Evolutionary conservation across 768 basidiomycete species (phyloP), one percentile per base, ranked within the genome.

Genomic region (Tulasnella sp.): DNA sequence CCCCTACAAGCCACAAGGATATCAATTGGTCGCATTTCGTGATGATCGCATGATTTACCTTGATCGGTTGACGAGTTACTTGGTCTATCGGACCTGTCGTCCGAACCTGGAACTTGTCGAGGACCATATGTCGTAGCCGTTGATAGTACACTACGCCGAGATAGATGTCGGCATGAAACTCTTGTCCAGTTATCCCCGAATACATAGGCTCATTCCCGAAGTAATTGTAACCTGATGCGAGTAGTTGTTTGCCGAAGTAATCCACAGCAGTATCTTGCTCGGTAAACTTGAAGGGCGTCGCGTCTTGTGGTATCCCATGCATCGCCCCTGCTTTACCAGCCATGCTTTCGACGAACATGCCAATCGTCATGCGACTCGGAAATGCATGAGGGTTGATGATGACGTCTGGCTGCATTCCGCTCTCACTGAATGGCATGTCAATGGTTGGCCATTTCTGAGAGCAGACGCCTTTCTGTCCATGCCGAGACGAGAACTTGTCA

Each of bases 171-270:
- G 96, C 96, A 43, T 88, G 85, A 72, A 99, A 99, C 73, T 99
- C 96, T 72, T 98, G 82, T 15, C 96, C 96, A 5, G 96, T 98
- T 70, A 99, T 96, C 23, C 96, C 96, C 59, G 95, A 97, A 72
- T 99, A 99, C 96, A 99, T 99, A 4, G 96, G 94, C 71, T 99
- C 96, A 73, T 96, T 97, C 13, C 96, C 96, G 69, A 95, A 89
- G 72, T 97, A 99, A 72, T 97, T 98, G 77, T 97, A 99, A 7
- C 96, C 96, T 13, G 96, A 84, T 21, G 88, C 86, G 43, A 83
- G 74, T 19, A 99, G 83, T 69, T 99, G 96, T 65, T 96, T 82
- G 42, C 96, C 96, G 66, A 99, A 99, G 76, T 97, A 97, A 65
- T 94, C 87, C 54, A 96, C 82, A 0, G 96, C 96, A n/a, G 88